Percentiles rank a stretch among this genome's conserved stretches.
Conservation (phyloP, 2,329 filamentous ascomycete genomes). For the Aspergillus tanneri region DNA sequence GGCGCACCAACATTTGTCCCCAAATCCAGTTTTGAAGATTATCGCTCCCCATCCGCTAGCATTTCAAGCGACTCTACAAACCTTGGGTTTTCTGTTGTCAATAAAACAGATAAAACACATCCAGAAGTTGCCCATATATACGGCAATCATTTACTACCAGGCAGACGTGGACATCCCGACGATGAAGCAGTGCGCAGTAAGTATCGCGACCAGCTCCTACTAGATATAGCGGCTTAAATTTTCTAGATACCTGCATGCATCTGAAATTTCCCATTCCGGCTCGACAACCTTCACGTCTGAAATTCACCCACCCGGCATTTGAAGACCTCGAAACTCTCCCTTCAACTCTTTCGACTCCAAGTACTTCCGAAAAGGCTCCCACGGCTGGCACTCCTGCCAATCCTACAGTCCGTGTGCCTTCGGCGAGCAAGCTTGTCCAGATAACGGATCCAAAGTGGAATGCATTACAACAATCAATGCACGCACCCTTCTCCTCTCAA, state of each 20-base stretch:
- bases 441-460: neutral
- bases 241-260: too few species aligned
- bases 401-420: neutral
- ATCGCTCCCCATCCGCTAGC: neutral
- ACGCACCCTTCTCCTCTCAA: conserved; percentile 13
- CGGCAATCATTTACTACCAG: conserved; percentile 14
- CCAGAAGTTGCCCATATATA: conserved; percentile 1
- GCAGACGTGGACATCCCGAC: neutral
- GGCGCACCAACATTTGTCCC: neutral
- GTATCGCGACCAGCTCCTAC: neutral
- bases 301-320: neutral
- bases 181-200: neutral
- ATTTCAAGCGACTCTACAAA: neutral
- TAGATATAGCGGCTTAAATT: too few species aligned
- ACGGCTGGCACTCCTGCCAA: neutral
- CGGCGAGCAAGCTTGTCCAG: neutral
- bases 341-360: neutral
- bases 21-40: neutral
- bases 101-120: neutral
- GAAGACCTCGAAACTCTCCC: neutral
- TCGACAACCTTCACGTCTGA: neutral
- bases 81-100: neutral
- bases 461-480: conserved; percentile 15
- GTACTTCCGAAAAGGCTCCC: neutral
- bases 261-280: neutral